Percentiles rank a stretch among this genome's conserved stretches.
Conservation (phyloP, 768 basidiomycete species). For the Phylloporus arenicola region DNA sequence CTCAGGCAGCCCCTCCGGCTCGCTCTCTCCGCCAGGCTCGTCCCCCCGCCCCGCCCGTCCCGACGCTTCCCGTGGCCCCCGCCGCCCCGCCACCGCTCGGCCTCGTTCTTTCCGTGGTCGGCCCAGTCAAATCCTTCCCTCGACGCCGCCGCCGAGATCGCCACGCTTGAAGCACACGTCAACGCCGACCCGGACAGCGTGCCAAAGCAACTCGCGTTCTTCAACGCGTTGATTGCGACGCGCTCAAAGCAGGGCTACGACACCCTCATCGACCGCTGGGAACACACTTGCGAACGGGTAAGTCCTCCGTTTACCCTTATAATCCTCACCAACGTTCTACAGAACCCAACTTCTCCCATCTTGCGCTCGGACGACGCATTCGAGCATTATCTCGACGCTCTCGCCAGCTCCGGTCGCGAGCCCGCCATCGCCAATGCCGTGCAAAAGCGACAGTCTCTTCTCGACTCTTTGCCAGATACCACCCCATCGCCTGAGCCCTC, state of each 20-base stretch:
- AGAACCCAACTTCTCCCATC: conserved; percentile 69
- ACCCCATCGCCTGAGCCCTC: conserved; percentile 10
- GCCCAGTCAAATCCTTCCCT: conserved; percentile 39
- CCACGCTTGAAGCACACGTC: conserved; percentile 72
- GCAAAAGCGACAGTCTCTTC: conserved; percentile 60
- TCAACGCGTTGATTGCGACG: conserved; percentile 60
- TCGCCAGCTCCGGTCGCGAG: conserved; percentile 54
- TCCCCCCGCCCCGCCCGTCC: conserved; percentile 32
- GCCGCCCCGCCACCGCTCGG: conserved; percentile 18
- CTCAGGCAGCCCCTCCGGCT: not conserved
- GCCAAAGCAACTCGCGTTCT: conserved; percentile 62
- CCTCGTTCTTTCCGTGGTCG: conserved; percentile 34
- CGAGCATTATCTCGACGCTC: conserved; percentile 65
- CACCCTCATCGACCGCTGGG: conserved; percentile 73
- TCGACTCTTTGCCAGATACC: conserved; percentile 31
- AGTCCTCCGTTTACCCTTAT: conserved; percentile 26
- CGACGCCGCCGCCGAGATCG: conserved; percentile 60
- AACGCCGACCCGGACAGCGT: conserved; percentile 69
- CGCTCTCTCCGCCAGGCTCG: conserved; percentile 9
- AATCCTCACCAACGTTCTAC: conserved; percentile 3
- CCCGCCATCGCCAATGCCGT: conserved; percentile 60
- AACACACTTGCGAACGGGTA: conserved; percentile 79
- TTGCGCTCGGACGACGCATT: conserved; percentile 69
- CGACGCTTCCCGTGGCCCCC: conserved; percentile 27
- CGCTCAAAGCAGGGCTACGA: conserved; percentile 66